Evolutionary conservation across 139 green algal genomes (phyloP).

Genomic region (Cymbomonas tetramitiformis): DNA sequence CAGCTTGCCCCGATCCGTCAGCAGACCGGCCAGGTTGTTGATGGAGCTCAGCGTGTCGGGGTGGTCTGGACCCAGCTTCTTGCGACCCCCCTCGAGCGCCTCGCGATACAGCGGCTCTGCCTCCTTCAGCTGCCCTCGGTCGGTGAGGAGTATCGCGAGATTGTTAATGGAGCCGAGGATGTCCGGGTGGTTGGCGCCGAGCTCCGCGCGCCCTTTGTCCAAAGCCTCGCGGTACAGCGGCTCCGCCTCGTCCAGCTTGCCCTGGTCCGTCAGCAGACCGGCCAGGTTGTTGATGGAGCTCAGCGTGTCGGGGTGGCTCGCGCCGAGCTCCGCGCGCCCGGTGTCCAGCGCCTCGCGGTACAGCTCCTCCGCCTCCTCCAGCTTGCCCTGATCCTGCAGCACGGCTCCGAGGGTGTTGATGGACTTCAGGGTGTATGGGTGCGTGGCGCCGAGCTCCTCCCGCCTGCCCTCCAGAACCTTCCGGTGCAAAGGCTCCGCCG

Average conservation of each 20-base stretch:
- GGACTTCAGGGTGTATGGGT: constrained; percentile 6
- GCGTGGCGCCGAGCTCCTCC: not conserved
- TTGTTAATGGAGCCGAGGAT: constrained; percentile 14
- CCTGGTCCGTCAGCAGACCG: not conserved
- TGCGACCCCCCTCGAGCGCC: constrained; percentile 1
- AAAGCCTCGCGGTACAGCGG: constrained; percentile 10
- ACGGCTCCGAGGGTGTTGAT: constrained; percentile 6
- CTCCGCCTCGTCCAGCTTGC: constrained; percentile 1
- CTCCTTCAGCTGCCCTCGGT: not conserved
- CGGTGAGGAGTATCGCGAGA: constrained; percentile 7
- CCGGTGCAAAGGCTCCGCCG: constrained; percentile 3
- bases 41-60: constrained; percentile 13
- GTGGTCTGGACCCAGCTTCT: constrained; percentile 9
- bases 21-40: constrained; percentile 10
- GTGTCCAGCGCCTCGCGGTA: constrained; percentile 1
- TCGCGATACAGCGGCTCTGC: constrained; percentile 4
- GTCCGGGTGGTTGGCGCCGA: not conserved
- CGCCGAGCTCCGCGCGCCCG: not conserved
- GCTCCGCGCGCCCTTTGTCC: not conserved
- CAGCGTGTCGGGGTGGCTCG: not conserved
- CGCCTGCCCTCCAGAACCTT: not conserved
- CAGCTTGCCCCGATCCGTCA: not conserved
- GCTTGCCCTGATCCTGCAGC: not conserved
- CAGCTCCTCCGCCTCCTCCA: not conserved
- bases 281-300: constrained; percentile 15